Conservation (phyloP, 2,329 filamentous ascomycete species). For the Hymenoscyphus repandus region DNA sequence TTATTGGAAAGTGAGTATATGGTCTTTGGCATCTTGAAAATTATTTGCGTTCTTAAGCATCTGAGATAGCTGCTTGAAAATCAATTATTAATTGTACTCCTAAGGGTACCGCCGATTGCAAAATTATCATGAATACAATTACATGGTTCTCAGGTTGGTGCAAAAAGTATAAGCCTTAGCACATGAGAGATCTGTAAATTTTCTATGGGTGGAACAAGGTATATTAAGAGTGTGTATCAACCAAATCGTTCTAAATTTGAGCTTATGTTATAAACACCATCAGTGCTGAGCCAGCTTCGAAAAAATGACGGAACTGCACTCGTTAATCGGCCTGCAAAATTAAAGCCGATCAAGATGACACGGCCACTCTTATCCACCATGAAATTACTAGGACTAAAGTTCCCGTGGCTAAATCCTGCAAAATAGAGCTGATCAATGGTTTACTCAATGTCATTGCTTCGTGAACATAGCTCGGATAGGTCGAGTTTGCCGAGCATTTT, state of each 20-base stretch:
- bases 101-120: no score
- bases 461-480: slow-evolving; percentile 10
- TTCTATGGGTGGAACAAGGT: no score
- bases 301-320: slow-evolving; percentile 14
- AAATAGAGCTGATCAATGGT: slow-evolving; percentile 11
- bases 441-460: slow-evolving; percentile 13
- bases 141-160: no score
- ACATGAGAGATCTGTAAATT: background rate
- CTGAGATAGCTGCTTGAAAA: no score
- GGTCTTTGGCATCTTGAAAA: no score
- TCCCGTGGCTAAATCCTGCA: slow-evolving; percentile 14
- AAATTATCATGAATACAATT: no score
- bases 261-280: slow-evolving; percentile 10
- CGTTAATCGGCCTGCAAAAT: slow-evolving; percentile 15
- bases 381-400: slow-evolving; percentile 15
- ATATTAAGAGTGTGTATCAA: slow-evolving; percentile 5
- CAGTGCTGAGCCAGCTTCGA: slow-evolving; percentile 11
- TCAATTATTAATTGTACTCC: no score
- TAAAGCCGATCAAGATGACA: slow-evolving; percentile 12
- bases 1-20: no score
- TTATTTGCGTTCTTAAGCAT: no score
- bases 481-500: slow-evolving; percentile 15
- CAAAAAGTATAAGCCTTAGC: no score
- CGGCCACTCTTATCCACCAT: slow-evolving; percentile 5
- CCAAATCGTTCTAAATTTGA: slow-evolving; percentile 10